Conservation (phyloP, 805 yeast species). For the Scheffersomyces ergatensis region DNA sequence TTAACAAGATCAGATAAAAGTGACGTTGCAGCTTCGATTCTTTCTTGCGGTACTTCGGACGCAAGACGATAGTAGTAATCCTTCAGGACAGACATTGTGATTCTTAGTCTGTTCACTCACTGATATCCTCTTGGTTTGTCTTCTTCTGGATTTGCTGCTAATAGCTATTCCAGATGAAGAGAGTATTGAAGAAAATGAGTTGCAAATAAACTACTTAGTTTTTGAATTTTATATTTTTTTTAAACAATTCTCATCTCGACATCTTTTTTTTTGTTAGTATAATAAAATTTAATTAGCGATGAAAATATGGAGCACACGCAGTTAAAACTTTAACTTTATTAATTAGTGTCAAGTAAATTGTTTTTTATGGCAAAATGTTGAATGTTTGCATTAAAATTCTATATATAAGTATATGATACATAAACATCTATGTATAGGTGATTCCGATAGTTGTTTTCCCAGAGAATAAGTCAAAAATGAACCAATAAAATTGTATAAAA, state of each 20-base stretch:
- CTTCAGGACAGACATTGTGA: conserved; percentile 58
- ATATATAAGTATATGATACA: neutral
- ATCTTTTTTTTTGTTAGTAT: too few species aligned
- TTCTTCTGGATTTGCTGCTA: too few species aligned
- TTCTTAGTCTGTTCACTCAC: too few species aligned
- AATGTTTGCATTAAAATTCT: neutral
- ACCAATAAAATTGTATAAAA: too few species aligned
- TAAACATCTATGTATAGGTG: neutral
- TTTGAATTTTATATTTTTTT: too few species aligned
- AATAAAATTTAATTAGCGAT: too few species aligned
- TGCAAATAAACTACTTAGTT: neutral
- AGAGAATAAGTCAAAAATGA: neutral
- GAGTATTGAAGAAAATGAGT: neutral
- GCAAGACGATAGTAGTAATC: conserved; percentile 78
- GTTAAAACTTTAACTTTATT: too few species aligned
- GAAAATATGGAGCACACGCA: too few species aligned
- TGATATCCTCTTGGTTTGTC: too few species aligned
- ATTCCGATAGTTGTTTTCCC: neutral
- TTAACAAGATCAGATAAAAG: conserved; percentile 58
- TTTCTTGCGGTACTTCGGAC: conserved; percentile 70
- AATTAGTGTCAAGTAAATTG: too few species aligned
- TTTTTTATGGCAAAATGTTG: conserved; percentile 1
- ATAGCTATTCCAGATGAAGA: too few species aligned
- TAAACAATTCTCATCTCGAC: too few species aligned
- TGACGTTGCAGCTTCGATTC: conserved; percentile 68